Base-by-base conservation (phyloP, 768 basidiomycete genomes). In the Boletus rubescentipes region DNA sequence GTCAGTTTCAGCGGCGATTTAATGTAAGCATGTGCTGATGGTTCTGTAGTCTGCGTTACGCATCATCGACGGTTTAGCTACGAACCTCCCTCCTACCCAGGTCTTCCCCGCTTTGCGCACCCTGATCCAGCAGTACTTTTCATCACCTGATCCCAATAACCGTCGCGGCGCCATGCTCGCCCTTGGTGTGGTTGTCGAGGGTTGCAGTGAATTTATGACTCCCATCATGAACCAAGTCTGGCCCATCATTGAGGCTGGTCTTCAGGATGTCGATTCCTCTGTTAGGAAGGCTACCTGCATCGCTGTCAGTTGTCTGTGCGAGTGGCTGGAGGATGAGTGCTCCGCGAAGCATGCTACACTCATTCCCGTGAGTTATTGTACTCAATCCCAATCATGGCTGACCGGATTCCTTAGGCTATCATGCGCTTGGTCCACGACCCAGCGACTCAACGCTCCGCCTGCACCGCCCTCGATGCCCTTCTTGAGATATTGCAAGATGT, bases 261-360 rank as follows among this genome's bases (percentile, higher is more conserved):
- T 99, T 31, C 81, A 79, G 55, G 97, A 99, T 68, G 68, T 73
- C 36, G 93, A 98, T 64, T 79, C 88, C 14, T 80, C 81, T 11
- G 97, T 99, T 47, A 81, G 95, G 66, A 97, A 94, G 71, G 96
- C 97, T 2, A 87, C 91, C n/a, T 98, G 96, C 72, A 84, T 93
- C 53, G 92, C 93, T 18, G 88, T 99, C 61, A 92, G 92, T 64
- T 98, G 95, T 73, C 73, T 98, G 48, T 98, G 95, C 69, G 97
- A 99, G 73, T 97, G 93, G 91, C 77, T 98, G 21, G 92, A 94
- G 61, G 96, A 98, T 26, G 92, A 95, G 59, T 95, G 92, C 66
- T 84, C 87, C 29, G 74, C 84, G 45, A 88, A 87, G 66, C 97
- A 99, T 73, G 73, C 77, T 7, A 75, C 86, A 55, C 85, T 99